These are phyloP conservation scores for Phytophthora cryptogea DNA, from an alignment of 352 stramenopile species.

Conservation along the genomic window DNA sequence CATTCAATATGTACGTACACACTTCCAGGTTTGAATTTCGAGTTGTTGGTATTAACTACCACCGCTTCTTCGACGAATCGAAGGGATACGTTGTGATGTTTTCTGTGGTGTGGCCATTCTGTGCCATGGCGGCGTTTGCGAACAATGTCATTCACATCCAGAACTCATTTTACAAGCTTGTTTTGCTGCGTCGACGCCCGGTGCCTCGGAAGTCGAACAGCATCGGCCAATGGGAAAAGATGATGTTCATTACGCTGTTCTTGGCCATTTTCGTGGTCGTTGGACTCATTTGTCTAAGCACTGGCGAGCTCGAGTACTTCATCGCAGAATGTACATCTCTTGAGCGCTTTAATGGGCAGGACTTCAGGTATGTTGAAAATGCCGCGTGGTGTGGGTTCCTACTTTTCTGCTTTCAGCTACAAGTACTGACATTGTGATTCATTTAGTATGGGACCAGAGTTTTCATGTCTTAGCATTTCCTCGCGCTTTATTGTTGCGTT, in stretches of 20 bases:
- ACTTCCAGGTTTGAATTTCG: not conserved
- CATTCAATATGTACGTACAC: conserved; percentile 80
- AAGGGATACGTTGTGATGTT: conserved; percentile 91
- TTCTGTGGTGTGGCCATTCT: conserved; percentile 88
- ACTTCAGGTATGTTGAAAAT: conserved; percentile 68
- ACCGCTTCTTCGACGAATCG: not conserved
- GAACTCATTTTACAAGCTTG: conserved; percentile 85
- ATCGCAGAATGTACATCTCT: conserved; percentile 70
- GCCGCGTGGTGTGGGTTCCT: no score
- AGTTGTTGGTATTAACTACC: conserved; percentile 5
- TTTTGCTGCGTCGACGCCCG: conserved; percentile 65
- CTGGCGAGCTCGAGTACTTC: conserved; percentile 85
- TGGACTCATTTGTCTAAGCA: conserved; percentile 84
- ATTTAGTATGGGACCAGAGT: conserved; percentile 80
- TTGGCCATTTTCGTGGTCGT: conserved; percentile 85
- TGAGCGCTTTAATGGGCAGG: conserved; percentile 77
- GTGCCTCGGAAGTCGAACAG: conserved; percentile 85
- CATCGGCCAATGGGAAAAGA: conserved; percentile 89
- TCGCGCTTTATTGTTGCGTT: conserved; percentile 82
- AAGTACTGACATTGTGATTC: not conserved
- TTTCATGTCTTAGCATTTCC: conserved; percentile 75
- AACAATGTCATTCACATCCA: conserved; percentile 88
- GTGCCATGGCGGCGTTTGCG: conserved; percentile 68
- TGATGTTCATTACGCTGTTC: conserved; percentile 83
- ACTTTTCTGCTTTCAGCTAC: not conserved